Evolutionary conservation across 2,329 filamentous ascomycete species (phyloP), one percentile per base, ranked within the genome.

Genomic region (Fusarium pseudocircinatum): DNA sequence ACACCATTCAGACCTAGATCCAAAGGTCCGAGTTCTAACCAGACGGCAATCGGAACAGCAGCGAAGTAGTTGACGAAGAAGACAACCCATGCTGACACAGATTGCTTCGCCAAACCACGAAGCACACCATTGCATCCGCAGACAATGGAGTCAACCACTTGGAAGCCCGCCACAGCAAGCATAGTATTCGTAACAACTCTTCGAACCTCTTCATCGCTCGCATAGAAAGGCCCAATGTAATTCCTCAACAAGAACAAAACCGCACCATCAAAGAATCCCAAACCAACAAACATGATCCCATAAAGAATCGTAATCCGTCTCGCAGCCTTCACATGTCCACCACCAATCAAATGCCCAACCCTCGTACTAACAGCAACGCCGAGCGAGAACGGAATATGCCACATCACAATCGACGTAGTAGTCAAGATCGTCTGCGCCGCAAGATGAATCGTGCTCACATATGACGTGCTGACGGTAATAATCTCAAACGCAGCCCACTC

Each of bases 401-500:
- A 85, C 49, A 81, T 79, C 3, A 84, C 78, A 26, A 84, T 78
- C 6, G 82, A 83, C 2, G 82, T 79, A 1, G 83, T 85, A 10
- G 80, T 83, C 65, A 85, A 66, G 16, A 85, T 78, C 9, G 82
- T 82, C 70, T 85, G 83, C 12, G 83, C 83, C 6, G 84, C 84
- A 3, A 85, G 79, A 54, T 85, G 81, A 10, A 79, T 78, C 2
- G 84, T 85, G 72, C 82, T 81, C 40, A 86, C 77, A 70, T 85
- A 85, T 11, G 83, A 84, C 1, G 85, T 83, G 75, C 83, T 83
- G 12, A 86, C 79, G 3, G 83, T 85, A 16, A 86, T 72, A 24
- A 86, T 79, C 76, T 85, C 83, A 53, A 82, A 84, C 7, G 83
- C 83, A 16, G 79, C 78, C 83, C 83, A 85, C 75, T 85, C 84